Evolutionary conservation across 1,284 basidiomycete species (phyloP).

Genomic region (Gomphus bonarii): DNA sequence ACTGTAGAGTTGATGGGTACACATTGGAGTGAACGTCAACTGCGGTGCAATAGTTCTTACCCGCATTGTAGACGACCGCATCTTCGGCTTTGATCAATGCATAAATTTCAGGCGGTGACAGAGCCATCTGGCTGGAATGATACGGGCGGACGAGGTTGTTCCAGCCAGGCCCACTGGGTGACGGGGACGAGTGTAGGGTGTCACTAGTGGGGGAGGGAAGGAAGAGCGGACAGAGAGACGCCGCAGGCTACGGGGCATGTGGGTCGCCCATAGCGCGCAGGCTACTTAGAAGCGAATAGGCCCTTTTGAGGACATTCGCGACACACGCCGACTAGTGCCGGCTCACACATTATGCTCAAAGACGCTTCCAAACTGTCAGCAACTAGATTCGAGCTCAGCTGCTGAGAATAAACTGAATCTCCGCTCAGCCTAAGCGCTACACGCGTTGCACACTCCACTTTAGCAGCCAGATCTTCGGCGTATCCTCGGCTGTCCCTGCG

Average conservation of each 20-base stretch:
- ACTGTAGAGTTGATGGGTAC: background rate
- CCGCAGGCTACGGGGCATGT: background rate
- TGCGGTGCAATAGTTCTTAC: background rate
- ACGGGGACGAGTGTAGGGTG: background rate
- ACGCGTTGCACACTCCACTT: background rate
- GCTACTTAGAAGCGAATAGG: too few relatives aligned
- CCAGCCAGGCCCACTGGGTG: background rate
- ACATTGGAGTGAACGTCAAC: background rate
- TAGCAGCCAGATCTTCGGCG: background rate
- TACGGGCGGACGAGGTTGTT: background rate
- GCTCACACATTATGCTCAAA: too few relatives aligned
- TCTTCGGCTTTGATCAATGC: constrained; percentile 2
- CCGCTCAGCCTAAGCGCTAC: background rate
- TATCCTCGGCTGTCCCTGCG: background rate
- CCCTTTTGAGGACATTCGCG: too few relatives aligned
- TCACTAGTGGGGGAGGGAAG: background rate
- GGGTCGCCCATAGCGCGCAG: background rate
- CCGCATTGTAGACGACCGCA: background rate
- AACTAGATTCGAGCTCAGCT: background rate
- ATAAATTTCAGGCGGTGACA: background rate
- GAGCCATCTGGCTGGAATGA: background rate
- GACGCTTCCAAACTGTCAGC: too few relatives aligned
- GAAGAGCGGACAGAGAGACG: background rate
- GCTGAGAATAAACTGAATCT: background rate
- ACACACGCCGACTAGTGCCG: too few relatives aligned